phyloP scores from a whole-genome alignment of 257 asterid genomes.

The Capsicum pubescens region DNA sequence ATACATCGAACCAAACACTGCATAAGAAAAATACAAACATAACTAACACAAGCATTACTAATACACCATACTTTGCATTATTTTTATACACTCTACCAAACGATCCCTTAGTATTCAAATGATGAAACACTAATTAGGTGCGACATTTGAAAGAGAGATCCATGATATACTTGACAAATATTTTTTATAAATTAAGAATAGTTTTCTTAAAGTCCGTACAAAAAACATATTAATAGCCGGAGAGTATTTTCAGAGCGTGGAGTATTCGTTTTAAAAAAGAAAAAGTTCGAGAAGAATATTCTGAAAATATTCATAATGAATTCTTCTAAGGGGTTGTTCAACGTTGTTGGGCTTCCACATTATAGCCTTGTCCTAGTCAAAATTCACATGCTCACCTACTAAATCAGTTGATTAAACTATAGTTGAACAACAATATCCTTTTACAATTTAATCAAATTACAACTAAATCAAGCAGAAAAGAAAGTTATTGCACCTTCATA shows the following conservation, averaged over 20 bases:
- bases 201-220: not conserved
- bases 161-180: not conserved
- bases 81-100: too few relatives aligned
- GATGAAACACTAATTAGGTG: not conserved
- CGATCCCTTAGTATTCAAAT: not conserved
- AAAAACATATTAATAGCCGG: too few relatives aligned
- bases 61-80: too few relatives aligned
- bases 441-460: not conserved
- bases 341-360: slow-evolving; percentile 4
- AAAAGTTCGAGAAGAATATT: not conserved
- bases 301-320: not conserved
- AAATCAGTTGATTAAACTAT: not conserved
- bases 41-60: too few relatives aligned
- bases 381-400: not conserved
- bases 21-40: too few relatives aligned
- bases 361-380: not conserved
- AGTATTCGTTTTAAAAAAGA: not conserved
- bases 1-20: too few relatives aligned
- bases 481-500: not conserved
- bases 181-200: not conserved
- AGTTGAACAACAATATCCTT: not conserved
- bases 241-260: not conserved
- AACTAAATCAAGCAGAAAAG: not conserved
- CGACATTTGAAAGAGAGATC: not conserved
- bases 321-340: not conserved